Percentiles rank a stretch among this genome's conserved stretches.
Evolutionary conservation across 306 rosid genomes (phyloP).

Genomic region (Erythrophleum fordii): DNA sequence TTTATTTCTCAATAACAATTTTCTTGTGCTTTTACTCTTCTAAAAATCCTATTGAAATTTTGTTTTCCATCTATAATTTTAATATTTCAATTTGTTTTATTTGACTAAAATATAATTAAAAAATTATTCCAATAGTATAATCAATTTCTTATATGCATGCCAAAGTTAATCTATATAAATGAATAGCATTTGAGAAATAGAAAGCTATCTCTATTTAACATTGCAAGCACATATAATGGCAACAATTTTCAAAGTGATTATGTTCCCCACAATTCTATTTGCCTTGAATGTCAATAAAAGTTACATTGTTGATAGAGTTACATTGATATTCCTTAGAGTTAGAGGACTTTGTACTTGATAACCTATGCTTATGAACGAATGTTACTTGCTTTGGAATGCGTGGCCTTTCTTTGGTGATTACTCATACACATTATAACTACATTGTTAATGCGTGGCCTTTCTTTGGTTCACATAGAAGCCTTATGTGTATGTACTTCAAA

Average conservation of each 20-base stretch:
- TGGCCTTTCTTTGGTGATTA: too few species aligned
- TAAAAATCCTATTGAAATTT: too few species aligned
- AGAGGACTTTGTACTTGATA: conserved; percentile 36
- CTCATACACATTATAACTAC: conserved; percentile 42
- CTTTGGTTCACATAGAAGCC: conserved; percentile 47
- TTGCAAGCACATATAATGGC: not conserved
- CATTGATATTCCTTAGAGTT: conserved; percentile 30
- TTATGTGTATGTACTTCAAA: conserved; percentile 48
- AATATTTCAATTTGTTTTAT: too few species aligned
- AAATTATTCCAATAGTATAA: too few species aligned
- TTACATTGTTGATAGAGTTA: conserved; percentile 37
- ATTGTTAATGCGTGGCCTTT: conserved; percentile 43
- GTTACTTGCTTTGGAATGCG: conserved; percentile 48
- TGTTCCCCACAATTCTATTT: conserved; percentile 32
- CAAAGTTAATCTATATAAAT: not conserved
- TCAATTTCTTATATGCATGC: not conserved
- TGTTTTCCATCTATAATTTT: too few species aligned
- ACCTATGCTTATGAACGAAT: conserved; percentile 37
- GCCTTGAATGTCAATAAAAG: conserved; percentile 40
- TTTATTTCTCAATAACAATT: too few species aligned
- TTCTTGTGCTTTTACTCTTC: too few species aligned
- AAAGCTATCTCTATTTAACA: not conserved
- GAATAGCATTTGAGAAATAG: not conserved
- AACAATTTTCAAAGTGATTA: not conserved
- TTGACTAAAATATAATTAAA: too few species aligned